Base-by-base conservation (phyloP, 805 yeast genomes). In the Saturnispora sanitii region DNA sequence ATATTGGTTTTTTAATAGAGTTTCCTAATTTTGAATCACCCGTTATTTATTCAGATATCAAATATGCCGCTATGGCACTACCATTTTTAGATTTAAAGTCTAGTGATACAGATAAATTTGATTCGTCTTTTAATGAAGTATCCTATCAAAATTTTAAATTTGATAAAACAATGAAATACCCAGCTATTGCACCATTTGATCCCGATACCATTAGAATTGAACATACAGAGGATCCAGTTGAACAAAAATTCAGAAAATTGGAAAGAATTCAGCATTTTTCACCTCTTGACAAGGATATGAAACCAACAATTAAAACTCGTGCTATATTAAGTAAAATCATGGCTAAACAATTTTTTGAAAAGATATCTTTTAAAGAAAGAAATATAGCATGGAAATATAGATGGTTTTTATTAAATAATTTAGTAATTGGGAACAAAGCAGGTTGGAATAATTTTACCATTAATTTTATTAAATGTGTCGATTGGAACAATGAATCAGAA, bases 371-470 rank as follows among this genome's bases (percentile, higher is more conserved):
- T 38, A 78, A 80, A 54, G 96, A 90, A 49, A 85, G 82, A 63
- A 85, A 86, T 48, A 61, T 86, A 53, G 70, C 90, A 8, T 90
- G 97, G 96, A 84, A 82, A 58, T 90, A 82, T 60, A 64, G 97
- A 40, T 92, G 83, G 61, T 88, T 79, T 58, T 61, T 83, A 16
- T 65, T 82, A n/a, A 71, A 78, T 40, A 77, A 77, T 50, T 48
- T 61, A 25, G 53, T 62, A 6, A 37, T 57, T 21, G 56, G 56
- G 16, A 62, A 58, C 42, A 53, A 52, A 15, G 46, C 57, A 4
- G 62, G 62, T 22, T 58, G 61, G 38, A 65, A 61, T 33, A 62
- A 62, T 35, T 60, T 61, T 30, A 49, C 60, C 15, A 58, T 62
- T 17, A 90, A 90, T 58, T 79, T 92, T 45, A 70, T 90, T 48